Evolutionary conservation across 176 grass and related monocot species (phyloP), one percentile per base, ranked within the genome.

Genomic region (Rhynchospora pubera): DNA sequence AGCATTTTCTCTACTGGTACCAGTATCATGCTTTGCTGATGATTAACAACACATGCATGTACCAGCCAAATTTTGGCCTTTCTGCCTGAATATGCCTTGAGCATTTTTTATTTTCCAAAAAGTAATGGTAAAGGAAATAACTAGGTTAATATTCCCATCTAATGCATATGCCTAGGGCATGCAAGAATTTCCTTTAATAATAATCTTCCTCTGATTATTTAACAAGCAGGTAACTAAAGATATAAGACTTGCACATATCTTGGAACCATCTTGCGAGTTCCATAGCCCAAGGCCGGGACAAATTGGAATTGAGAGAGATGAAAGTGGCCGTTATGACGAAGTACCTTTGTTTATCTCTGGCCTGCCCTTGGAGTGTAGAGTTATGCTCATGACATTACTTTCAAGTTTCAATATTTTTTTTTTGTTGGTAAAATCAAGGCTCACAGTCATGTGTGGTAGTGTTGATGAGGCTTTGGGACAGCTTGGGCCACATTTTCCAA

Each of bases 281-380:
- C 57, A 81, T 51, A 81, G 57, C 45, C 79, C 79, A 13, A 81
- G 42, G 16, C 28, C 43, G 24, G 71, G 22, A 53, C 46, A 75
- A 9, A 26, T 16, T 30, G n/a, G 79, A 11, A 65, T 65, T 65
- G 47, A 81, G 11, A 81, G 21, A 26, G 78, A 62, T 23, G 12
- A 45, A 64, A 51, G 9, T 42, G 58, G 7, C 18, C 16, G 65
- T 65, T 81, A 47, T 65, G 60, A 81, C 65, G 79, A 81, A 62
- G 57, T 84, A 10, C 39, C 65, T 84, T 75, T 84, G 47, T 23
- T 52, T 5, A 65, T 5, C 14, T 85, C 74, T 10, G 24, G 68
- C 16, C 19, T 77, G n/a, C 44, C 55, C 39, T 13, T 85, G 71
- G 72, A 85, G 55, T 85, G 83, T 85, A 65, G 71, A 78, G 26